A percentile compares a stretch with the other conserved stretches of the same genome.
phyloP scores from a whole-genome alignment of 106 monocot genomes.

The Dioscorea alata region DNA sequence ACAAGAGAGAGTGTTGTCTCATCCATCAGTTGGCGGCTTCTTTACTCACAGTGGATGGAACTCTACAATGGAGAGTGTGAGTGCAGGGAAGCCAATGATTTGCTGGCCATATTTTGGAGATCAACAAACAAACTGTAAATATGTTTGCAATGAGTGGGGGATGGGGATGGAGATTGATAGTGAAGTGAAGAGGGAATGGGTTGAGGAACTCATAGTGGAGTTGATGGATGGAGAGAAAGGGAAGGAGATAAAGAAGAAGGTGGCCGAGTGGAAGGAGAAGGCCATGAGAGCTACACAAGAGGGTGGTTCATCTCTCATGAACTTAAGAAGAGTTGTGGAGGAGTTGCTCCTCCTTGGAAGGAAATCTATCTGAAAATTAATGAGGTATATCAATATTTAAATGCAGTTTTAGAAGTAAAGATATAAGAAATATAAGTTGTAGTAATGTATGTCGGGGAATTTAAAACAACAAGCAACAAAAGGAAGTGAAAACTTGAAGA shows the following conservation, averaged over 20 bases:
- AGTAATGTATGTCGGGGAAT: no score
- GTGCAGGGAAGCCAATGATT: slow-evolving; percentile 35
- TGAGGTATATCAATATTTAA: no score
- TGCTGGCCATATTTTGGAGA: slow-evolving; percentile 51
- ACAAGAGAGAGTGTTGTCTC: slow-evolving; percentile 35
- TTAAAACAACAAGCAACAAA: no score
- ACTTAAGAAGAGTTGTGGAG: slow-evolving; percentile 22
- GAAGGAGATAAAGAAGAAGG: slow-evolving; percentile 34
- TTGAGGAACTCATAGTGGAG: slow-evolving; percentile 34
- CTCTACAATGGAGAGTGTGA: slow-evolving; percentile 46
- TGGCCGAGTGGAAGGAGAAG: slow-evolving; percentile 27
- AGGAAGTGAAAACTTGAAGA: no score
- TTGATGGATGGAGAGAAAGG: slow-evolving; percentile 44
- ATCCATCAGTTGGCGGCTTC: slow-evolving; percentile 35
- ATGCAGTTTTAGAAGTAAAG: no score
- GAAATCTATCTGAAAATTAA: no score
- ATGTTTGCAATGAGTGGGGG: slow-evolving; percentile 37
- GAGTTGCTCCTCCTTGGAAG: neutral
- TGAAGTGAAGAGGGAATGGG: slow-evolving; percentile 29
- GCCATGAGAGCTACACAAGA: slow-evolving; percentile 5
- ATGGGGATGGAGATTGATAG: slow-evolving; percentile 43
- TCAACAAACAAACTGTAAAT: slow-evolving; percentile 46
- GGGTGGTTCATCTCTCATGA: slow-evolving; percentile 23
- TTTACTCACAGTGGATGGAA: slow-evolving; percentile 66
- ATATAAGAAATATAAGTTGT: no score